Evolutionary conservation across 1,139 yeast genomes (phyloP).

Genomic region (Debaryomycetaceae sp.): DNA sequence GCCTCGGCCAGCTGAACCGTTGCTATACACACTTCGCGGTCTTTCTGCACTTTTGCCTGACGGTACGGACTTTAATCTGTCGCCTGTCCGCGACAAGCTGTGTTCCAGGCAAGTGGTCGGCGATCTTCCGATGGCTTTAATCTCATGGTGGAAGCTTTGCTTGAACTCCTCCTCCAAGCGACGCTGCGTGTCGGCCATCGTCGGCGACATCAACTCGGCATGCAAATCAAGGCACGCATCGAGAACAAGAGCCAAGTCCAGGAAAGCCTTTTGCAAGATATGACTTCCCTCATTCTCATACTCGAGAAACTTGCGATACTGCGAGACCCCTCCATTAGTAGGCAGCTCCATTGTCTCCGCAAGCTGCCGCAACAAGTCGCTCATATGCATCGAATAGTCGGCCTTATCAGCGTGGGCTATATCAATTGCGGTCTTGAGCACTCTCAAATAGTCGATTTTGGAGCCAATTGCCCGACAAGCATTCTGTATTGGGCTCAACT

Average conservation of each 20-base stretch:
- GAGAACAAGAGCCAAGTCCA: constrained; percentile 58
- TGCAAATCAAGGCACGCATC: constrained; percentile 62
- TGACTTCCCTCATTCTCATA: constrained; percentile 29
- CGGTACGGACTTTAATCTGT: too few relatives aligned
- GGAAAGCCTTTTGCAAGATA: constrained; percentile 50
- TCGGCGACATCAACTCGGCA: constrained; percentile 50
- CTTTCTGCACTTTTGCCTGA: too few relatives aligned
- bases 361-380: constrained; percentile 64
- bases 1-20: too few relatives aligned
- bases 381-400: constrained; percentile 40
- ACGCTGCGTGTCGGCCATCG: constrained; percentile 53
- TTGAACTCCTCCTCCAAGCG: constrained; percentile 54
- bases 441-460: constrained; percentile 65
- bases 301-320: constrained; percentile 60
- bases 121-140: constrained; percentile 30
- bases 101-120: too few relatives aligned
- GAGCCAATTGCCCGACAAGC: constrained; percentile 59
- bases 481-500: constrained; percentile 76
- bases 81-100: too few relatives aligned
- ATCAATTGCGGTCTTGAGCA: constrained; percentile 54
- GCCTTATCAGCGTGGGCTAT: constrained; percentile 45
- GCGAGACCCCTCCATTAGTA: constrained; percentile 86
- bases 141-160: constrained; percentile 62
- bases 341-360: constrained; percentile 91
- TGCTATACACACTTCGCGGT: too few relatives aligned